Percentiles rank a stretch among this genome's conserved stretches.
Evolutionary conservation across 164 flowering plant species (phyloP).

Genomic region (Berberis thunbergii): DNA sequence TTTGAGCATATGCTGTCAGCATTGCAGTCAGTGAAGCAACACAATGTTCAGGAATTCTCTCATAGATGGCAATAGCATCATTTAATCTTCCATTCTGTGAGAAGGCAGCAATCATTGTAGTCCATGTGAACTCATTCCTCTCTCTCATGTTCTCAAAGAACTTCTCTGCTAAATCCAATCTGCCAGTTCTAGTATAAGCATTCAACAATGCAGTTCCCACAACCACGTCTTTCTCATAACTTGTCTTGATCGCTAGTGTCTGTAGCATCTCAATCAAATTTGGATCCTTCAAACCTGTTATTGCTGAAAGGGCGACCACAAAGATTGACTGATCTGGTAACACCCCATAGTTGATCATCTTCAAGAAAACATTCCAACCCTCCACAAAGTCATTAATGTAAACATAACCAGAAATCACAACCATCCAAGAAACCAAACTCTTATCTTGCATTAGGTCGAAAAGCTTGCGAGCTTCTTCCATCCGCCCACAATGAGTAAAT

Average conservation of each 20-base stretch:
- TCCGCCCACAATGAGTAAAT: slow-evolving; percentile 20
- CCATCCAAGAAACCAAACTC: slow-evolving; percentile 28
- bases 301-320: slow-evolving; percentile 20
- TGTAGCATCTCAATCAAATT: slow-evolving; percentile 16
- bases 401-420: slow-evolving; percentile 33
- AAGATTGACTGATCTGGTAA: slow-evolving; percentile 27
- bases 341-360: slow-evolving; percentile 17
- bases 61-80: slow-evolving; percentile 30
- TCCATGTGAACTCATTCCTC: slow-evolving; percentile 33
- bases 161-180: slow-evolving; percentile 15
- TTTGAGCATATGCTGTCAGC: slow-evolving; percentile 31
- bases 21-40: slow-evolving; percentile 26
- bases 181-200: slow-evolving; percentile 27
- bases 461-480: slow-evolving; percentile 23
- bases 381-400: slow-evolving; percentile 13
- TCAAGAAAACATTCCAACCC: slow-evolving; percentile 24
- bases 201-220: slow-evolving; percentile 42
- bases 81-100: slow-evolving; percentile 30
- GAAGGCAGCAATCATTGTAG: slow-evolving; percentile 32
- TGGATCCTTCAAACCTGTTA: slow-evolving; percentile 21
- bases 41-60: slow-evolving; percentile 16
- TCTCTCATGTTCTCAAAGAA: slow-evolving; percentile 32
- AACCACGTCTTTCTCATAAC: slow-evolving; percentile 28
- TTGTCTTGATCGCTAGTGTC: slow-evolving; percentile 22
- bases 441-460: slow-evolving; percentile 26